Evolutionary conservation across 2,329 filamentous ascomycete species (phyloP), one percentile per base, ranked within the genome.

Genomic region (Fusarium abutilonis): DNA sequence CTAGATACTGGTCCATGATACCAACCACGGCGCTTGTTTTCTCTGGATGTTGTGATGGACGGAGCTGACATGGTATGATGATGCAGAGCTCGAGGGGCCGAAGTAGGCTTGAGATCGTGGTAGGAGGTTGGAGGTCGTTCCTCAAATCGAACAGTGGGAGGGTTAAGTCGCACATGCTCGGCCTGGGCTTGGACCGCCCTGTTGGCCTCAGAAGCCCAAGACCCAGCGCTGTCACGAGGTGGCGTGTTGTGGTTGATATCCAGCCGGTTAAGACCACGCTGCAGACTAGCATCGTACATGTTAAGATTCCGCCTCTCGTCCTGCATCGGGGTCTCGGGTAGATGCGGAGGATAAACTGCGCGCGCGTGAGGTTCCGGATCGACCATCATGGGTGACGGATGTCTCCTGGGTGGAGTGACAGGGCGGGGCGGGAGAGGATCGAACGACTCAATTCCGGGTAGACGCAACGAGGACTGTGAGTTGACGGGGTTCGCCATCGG

Each of bases 391-490:
- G 92, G 91, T 48, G 91, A 93, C 3, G 86, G 81, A 50, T 84
- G 83, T 42, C 89, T 86, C 44, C 86, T 83, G 1, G 86, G 84
- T 8, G 89, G 87, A 1, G 90, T 86, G 11, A 81, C 74, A 1
- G 87, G 83, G 17, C 84, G 84, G 55, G 85, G 84, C 23, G 87
- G 89, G 21, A 91, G 80, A 52, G 91, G 88, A 70, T 94, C 92
- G 69, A 97, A 97, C 14, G 92, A 96, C 73, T 96, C 92, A 65
- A 97, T 97, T 13, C 93, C 93, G 1, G 93, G 93, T 13, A 97
- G 82, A 35, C 92, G 87, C 13, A 92, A 80, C 5, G 82, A 77
- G 7, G 82, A 84, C 67, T 89, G 87, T 71, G 75, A 81, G 74
- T 77, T 86, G 34, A 74, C 73, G 6, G 74, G 78, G 52, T 74